phyloP scores from a whole-genome alignment of 1,139 yeast genomes.

The Sugiyamaella neomexicana region DNA sequence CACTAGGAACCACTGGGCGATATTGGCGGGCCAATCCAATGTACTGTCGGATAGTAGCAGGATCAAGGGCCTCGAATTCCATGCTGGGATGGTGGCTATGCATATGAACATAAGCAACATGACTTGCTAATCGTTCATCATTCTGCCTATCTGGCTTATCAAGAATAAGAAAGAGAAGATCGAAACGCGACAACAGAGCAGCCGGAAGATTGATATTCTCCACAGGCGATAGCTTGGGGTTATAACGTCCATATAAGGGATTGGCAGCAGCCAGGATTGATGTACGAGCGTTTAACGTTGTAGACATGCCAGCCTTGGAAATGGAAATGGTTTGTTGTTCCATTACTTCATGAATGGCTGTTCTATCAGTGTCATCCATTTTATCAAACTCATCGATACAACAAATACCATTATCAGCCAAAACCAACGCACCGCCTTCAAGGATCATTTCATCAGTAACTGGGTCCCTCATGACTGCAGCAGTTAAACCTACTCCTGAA shows the following conservation, averaged over 20 bases:
- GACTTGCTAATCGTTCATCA: slow-evolving; percentile 86
- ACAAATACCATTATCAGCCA: slow-evolving; percentile 97
- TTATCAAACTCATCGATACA: slow-evolving; percentile 99
- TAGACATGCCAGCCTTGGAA: slow-evolving; percentile 96
- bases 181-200: slow-evolving; percentile 93
- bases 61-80: slow-evolving; percentile 74
- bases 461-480: slow-evolving; percentile 98
- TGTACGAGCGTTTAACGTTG: slow-evolving; percentile 93
- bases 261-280: slow-evolving; percentile 97
- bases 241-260: slow-evolving; percentile 94
- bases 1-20: slow-evolving; percentile 84
- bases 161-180: slow-evolving; percentile 78
- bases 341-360: slow-evolving; percentile 99
- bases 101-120: slow-evolving; percentile 96
- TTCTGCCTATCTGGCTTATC: slow-evolving; percentile 80
- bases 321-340: slow-evolving; percentile 98
- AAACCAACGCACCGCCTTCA: slow-evolving; percentile 97
- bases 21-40: slow-evolving; percentile 81
- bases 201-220: slow-evolving; percentile 97
- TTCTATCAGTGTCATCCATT: slow-evolving; percentile 96
- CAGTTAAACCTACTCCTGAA: slow-evolving; percentile 98
- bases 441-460: slow-evolving; percentile 97
- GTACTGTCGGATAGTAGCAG: slow-evolving; percentile 80
- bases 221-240: slow-evolving; percentile 84
- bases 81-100: slow-evolving; percentile 80